Percentiles rank a stretch among this genome's conserved stretches.
Conservation (phyloP, 768 basidiomycete genomes). For the Lentinula boryana region DNA sequence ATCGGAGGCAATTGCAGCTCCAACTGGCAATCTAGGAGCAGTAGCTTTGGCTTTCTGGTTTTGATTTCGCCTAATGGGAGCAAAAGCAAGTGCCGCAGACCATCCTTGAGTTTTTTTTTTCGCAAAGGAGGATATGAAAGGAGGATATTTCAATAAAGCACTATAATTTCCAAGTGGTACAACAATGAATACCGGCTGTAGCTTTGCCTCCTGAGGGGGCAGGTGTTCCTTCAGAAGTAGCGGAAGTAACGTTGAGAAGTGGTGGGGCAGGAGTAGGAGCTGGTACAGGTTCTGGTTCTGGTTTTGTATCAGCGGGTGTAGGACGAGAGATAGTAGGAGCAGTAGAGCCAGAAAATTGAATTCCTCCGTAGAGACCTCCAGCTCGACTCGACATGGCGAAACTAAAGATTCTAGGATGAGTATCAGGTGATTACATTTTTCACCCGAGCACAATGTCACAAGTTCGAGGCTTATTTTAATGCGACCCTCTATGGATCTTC, state of each 20-base stretch:
- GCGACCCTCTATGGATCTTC: no score
- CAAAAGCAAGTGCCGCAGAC: conserved; percentile 88
- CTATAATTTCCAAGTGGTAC: conserved; percentile 39
- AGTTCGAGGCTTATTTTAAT: no score
- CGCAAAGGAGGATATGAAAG: conserved; percentile 23
- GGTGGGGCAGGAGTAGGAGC: background rate
- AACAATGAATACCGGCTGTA: conserved; percentile 54
- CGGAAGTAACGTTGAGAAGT: conserved; percentile 2
- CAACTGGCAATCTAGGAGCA: conserved; percentile 50
- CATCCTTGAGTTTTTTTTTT: conserved; percentile 53
- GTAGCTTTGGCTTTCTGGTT: conserved; percentile 53
- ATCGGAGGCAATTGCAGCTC: conserved; percentile 43
- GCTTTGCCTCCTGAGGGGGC: conserved; percentile 31
- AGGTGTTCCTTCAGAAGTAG: conserved; percentile 19
- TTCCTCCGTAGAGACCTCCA: conserved; percentile 82
- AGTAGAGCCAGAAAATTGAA: conserved; percentile 65
- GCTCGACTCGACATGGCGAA: conserved; percentile 69
- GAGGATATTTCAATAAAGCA: conserved; percentile 51
- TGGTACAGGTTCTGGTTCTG: conserved; percentile 12
- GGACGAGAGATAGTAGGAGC: conserved; percentile 21
- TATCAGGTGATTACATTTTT: background rate
- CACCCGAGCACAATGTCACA: no score
- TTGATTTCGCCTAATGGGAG: conserved; percentile 64
- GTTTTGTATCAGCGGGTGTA: conserved; percentile 7
- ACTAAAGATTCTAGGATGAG: conserved; percentile 2